These are phyloP conservation scores for Vicia sativa DNA, from an alignment of 306 rosid species.

Conservation along the genomic window DNA sequence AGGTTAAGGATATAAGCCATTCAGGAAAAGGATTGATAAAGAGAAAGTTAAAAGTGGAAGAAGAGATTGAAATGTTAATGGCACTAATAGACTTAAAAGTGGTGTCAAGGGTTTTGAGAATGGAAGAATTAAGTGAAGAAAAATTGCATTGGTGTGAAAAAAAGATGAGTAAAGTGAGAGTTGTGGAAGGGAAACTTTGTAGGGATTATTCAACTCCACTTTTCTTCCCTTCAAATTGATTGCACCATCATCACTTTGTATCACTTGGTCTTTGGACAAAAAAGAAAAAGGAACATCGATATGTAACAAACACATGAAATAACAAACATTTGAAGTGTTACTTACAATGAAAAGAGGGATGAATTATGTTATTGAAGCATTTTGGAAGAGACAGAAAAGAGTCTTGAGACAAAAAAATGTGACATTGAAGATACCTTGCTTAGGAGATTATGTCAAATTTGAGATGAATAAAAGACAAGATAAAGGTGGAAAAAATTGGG, in stretches of 20 bases:
- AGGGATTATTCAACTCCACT: slow-evolving; percentile 85
- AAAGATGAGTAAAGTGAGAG: slow-evolving; percentile 85
- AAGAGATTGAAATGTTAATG: slow-evolving; percentile 79
- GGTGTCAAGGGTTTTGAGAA: slow-evolving; percentile 83
- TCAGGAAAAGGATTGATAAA: slow-evolving; percentile 63
- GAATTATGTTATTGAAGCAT: slow-evolving; percentile 17
- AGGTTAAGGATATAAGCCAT: slow-evolving; percentile 68
- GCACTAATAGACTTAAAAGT: slow-evolving; percentile 78
- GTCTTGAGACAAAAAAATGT: slow-evolving; percentile 48
- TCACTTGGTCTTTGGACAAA: neutral
- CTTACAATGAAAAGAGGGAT: neutral
- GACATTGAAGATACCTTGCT: slow-evolving; percentile 39
- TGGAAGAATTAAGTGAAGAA: slow-evolving; percentile 62
- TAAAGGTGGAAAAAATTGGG: neutral
- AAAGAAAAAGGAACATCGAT: neutral
- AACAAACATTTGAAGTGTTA: slow-evolving; percentile 34
- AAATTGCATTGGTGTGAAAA: slow-evolving; percentile 93
- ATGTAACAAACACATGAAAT: slow-evolving; percentile 34
- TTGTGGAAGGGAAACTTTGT: slow-evolving; percentile 68
- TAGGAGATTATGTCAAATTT: slow-evolving; percentile 38
- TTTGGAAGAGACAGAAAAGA: slow-evolving; percentile 35
- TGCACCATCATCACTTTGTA: neutral
- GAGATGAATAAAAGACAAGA: slow-evolving; percentile 27
- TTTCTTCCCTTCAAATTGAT: slow-evolving; percentile 72
- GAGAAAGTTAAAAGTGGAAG: slow-evolving; percentile 60